Base-by-base conservation (phyloP, 148 eudicot species). In the Limonium bicolor region DNA sequence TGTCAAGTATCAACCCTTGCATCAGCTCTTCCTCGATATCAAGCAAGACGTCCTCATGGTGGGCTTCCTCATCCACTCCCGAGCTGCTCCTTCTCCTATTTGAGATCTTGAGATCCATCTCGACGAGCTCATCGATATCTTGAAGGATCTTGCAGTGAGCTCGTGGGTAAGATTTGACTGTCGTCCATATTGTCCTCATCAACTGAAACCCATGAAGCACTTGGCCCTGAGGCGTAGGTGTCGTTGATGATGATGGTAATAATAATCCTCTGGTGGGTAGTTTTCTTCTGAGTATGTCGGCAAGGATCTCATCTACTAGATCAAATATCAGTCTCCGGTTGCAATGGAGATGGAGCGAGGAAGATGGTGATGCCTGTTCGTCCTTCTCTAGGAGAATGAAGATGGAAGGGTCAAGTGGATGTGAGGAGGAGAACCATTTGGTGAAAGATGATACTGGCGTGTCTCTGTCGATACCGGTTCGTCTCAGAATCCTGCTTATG, bases 81-180 rank as follows among this genome's bases (percentile, higher is more conserved):
- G 37, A 31, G 24, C 32, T 17, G 33, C 42, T 11, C n/a, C n/a
- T n/a, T n/a, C n/a, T n/a, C n/a, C n/a, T n/a, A 35, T 18, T 30
- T 1, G 7, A 6, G 11, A 13, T 17, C 2, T 59, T 41, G 36
- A 80, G 54, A 59, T 79, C 96, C 32, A 29, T 53, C 14, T 65
- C 86, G 7, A 88, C 68, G 38, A 88, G 56, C 11, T 42, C 64
- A 30, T 88, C 94, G 3, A 88, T 88, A 20, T 88, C 97, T 41
- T 83, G 86, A 0, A 83, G 71, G 20, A 79, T 80, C 34, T 29
- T 50, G 46, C 94, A 83, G 36, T 83, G 42, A 4, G 63, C 60
- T 20, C 61, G 53, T 4, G 86, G 83, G 20, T 68, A 70, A 17
- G 63, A 54, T 28, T 48, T 32, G 0, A 83, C 75, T 42, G 29